Percentiles rank a stretch among this genome's conserved stretches.
Evolutionary conservation across 2,329 filamentous ascomycete species (phyloP).

Genomic region (Aureobasidium sp.): DNA sequence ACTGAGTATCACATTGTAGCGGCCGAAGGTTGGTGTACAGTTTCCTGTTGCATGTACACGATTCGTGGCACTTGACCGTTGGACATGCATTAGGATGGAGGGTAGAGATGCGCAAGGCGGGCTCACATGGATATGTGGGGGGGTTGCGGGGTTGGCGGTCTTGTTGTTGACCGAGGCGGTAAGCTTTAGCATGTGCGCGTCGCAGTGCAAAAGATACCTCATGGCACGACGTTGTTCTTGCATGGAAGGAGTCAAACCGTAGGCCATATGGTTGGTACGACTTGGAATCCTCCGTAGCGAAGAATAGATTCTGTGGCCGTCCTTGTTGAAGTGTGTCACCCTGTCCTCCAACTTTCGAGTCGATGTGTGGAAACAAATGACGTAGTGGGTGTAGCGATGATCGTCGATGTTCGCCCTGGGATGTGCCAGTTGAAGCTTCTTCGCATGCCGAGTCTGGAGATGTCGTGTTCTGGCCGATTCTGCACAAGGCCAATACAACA

Average conservation of each 20-base stretch:
- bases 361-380: not conserved
- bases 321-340: not conserved
- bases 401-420: not conserved
- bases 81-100: not conserved
- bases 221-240: not conserved
- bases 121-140: not conserved
- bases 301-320: not conserved
- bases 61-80: slow-evolving; percentile 1
- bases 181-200: not conserved
- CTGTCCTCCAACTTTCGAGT: not conserved
- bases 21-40: not conserved
- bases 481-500: not conserved
- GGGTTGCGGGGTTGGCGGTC: not conserved
- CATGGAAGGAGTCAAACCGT: not conserved
- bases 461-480: not conserved
- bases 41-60: not conserved
- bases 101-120: not conserved
- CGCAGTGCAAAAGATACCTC: not conserved
- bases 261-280: not conserved
- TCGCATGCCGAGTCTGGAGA: not conserved
- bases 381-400: not conserved
- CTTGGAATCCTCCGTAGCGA: too few species aligned
- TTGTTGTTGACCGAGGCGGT: not conserved
- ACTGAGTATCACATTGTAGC: not conserved
- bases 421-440: not conserved